phyloP scores from a whole-genome alignment of 441 rosid genomes.

The Gossypium schwendimanii region DNA sequence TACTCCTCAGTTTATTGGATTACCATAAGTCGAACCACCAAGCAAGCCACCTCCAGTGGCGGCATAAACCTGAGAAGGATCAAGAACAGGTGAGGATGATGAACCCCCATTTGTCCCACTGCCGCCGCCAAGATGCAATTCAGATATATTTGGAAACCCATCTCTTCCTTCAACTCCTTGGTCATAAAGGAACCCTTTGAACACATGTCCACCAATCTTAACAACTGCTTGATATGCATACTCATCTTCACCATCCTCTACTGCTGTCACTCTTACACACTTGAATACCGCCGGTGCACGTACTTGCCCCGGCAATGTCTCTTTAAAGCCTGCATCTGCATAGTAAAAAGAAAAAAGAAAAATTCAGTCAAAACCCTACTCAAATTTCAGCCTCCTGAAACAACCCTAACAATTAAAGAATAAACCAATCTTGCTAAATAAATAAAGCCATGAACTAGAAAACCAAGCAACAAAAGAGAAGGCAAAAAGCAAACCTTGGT shows the following conservation, averaged over 20 bases:
- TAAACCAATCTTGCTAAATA: slow-evolving; percentile 41
- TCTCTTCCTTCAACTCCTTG: slow-evolving; percentile 70
- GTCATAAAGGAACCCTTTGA: slow-evolving; percentile 83
- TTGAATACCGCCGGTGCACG: slow-evolving; percentile 83
- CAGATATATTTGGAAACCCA: slow-evolving; percentile 64
- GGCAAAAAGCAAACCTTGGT: slow-evolving; percentile 46
- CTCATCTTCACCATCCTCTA: slow-evolving; percentile 83
- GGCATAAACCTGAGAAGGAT: slow-evolving; percentile 49
- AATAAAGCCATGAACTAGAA: neutral
- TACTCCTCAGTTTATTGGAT: slow-evolving; percentile 40
- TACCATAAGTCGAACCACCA: slow-evolving; percentile 52
- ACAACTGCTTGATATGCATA: slow-evolving; percentile 74
- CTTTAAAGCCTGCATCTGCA: slow-evolving; percentile 48
- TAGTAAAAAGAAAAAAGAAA: neutral
- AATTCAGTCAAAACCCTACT: slow-evolving; percentile 16
- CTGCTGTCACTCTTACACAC: slow-evolving; percentile 80
- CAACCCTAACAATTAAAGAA: slow-evolving; percentile 4
- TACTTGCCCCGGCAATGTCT: slow-evolving; percentile 67
- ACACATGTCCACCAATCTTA: slow-evolving; percentile 28
- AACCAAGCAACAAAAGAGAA: neutral
- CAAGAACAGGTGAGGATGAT: slow-evolving; percentile 46
- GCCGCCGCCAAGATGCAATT: slow-evolving; percentile 44
- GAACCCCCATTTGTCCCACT: slow-evolving; percentile 42
- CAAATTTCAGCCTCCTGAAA: neutral
- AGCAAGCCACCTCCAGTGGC: slow-evolving; percentile 47